phyloP scores from a whole-genome alignment of 352 stramenopile species.

The Thalassiosira mediterranea region DNA sequence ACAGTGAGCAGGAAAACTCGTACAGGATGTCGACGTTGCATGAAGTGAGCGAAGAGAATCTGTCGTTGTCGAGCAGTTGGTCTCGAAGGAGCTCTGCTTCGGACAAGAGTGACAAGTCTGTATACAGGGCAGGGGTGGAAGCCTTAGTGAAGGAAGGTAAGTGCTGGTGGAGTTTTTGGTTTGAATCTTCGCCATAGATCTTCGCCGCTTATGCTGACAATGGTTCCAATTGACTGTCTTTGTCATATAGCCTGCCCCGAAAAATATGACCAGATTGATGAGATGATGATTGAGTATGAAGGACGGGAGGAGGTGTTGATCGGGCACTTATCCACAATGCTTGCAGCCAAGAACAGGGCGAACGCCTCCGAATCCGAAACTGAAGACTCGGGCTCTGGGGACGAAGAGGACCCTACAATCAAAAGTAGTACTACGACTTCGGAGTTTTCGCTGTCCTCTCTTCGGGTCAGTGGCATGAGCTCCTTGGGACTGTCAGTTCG shows the following conservation, averaged over 20 bases:
- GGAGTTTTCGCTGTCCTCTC: no score
- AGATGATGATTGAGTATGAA: conserved; percentile 49
- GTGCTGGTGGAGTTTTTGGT: conserved; percentile 2
- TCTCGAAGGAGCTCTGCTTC: conserved; percentile 2
- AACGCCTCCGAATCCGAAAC: neutral
- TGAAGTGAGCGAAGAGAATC: conserved; percentile 16
- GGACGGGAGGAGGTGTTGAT: conserved; percentile 47
- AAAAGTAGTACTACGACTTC: neutral
- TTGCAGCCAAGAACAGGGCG: conserved; percentile 23
- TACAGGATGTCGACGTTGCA: no score
- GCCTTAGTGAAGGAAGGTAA: conserved; percentile 45
- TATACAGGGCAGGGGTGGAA: conserved; percentile 41
- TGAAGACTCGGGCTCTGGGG: neutral
- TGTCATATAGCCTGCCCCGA: conserved; percentile 47
- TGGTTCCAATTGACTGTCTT: no score
- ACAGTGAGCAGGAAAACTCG: no score
- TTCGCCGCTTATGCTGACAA: no score
- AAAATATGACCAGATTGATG: conserved; percentile 40
- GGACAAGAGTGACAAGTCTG: conserved; percentile 12
- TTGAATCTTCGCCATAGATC: no score
- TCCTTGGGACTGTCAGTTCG: no score
- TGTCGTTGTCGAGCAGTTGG: conserved; percentile 6
- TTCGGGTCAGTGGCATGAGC: no score
- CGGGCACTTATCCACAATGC: conserved; percentile 37
- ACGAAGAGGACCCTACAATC: neutral